Percentiles rank a stretch among this genome's conserved stretches.
Conservation (phyloP, 1,284 basidiomycete species). For the Ustilago cynodontis region DNA sequence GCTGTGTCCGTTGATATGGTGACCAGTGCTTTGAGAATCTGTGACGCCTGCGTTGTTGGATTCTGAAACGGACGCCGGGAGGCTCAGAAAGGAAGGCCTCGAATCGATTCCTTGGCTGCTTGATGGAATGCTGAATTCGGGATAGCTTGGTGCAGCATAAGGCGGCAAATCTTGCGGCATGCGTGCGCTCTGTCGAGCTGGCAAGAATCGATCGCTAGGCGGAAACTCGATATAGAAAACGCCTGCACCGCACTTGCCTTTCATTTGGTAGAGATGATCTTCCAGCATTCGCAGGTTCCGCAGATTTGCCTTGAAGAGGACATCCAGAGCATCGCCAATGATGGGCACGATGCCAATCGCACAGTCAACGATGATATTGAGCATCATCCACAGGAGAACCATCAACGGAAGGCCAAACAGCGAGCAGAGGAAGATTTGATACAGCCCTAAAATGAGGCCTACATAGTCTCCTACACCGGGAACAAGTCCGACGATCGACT, state of each 20-base stretch:
- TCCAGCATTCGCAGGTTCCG: constrained; percentile 64
- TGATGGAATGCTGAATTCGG: background rate
- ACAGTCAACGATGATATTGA: constrained; percentile 63
- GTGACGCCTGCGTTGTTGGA: background rate
- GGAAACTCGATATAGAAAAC: constrained; percentile 50
- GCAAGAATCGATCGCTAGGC: constrained; percentile 30
- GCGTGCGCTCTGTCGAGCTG: background rate
- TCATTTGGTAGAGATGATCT: constrained; percentile 53
- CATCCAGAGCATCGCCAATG: constrained; percentile 66
- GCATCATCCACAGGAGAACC: constrained; percentile 60
- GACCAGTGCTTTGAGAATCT: background rate
- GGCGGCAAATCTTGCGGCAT: constrained; percentile 2
- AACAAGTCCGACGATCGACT: constrained; percentile 58
- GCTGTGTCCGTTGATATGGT: background rate
- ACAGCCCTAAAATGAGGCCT: constrained; percentile 62
- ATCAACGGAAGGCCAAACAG: constrained; percentile 62
- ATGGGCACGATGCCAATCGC: constrained; percentile 66
- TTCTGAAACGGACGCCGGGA: constrained; percentile 23
- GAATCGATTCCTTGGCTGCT: background rate
- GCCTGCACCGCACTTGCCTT: constrained; percentile 46
- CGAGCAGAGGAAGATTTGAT: constrained; percentile 62
- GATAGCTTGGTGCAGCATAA: background rate
- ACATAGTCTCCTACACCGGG: constrained; percentile 65
- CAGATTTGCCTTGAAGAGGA: constrained; percentile 67
- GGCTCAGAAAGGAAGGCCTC: constrained; percentile 21